These are phyloP conservation scores for Starmera dryadoides DNA, from an alignment of 805 yeast species.

Conservation along the genomic window DNA sequence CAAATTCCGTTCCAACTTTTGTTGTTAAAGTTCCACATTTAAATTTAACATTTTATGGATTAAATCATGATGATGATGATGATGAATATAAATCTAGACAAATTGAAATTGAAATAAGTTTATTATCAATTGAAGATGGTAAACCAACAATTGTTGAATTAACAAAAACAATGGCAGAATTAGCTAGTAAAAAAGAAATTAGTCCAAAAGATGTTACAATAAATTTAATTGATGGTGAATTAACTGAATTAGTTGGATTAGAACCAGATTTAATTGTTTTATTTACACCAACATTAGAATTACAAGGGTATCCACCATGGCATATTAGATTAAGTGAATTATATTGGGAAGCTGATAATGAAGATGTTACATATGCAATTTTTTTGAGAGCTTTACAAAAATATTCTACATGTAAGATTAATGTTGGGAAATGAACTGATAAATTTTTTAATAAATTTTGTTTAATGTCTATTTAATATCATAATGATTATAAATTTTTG, in stretches of 20 bases:
- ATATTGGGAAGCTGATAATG: slow-evolving; percentile 86
- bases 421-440: slow-evolving; percentile 83
- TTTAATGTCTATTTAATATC: too few species aligned
- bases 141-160: slow-evolving; percentile 84
- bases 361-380: slow-evolving; percentile 72
- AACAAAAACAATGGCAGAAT: slow-evolving; percentile 77
- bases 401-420: slow-evolving; percentile 76
- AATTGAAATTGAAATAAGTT: slow-evolving; percentile 52
- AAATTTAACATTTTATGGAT: slow-evolving; percentile 40
- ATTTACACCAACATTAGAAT: slow-evolving; percentile 81
- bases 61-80: slow-evolving; percentile 22
- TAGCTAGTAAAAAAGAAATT: slow-evolving; percentile 56
- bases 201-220: slow-evolving; percentile 62
- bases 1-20: slow-evolving; percentile 56
- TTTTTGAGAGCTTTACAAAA: slow-evolving; percentile 71
- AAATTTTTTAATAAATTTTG: too few species aligned
- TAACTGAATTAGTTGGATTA: slow-evolving; percentile 69
- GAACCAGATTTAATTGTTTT: slow-evolving; percentile 87
- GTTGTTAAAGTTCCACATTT: slow-evolving; percentile 62
- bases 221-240: slow-evolving; percentile 66
- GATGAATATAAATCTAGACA: slow-evolving; percentile 25
- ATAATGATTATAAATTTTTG: too few species aligned
- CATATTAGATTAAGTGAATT: slow-evolving; percentile 86
- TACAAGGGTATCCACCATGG: slow-evolving; percentile 98
- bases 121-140: slow-evolving; percentile 77